These are phyloP conservation scores for Fusarium secorum DNA, from an alignment of 2,329 filamentous ascomycete genomes.

Conservation along the genomic window DNA sequence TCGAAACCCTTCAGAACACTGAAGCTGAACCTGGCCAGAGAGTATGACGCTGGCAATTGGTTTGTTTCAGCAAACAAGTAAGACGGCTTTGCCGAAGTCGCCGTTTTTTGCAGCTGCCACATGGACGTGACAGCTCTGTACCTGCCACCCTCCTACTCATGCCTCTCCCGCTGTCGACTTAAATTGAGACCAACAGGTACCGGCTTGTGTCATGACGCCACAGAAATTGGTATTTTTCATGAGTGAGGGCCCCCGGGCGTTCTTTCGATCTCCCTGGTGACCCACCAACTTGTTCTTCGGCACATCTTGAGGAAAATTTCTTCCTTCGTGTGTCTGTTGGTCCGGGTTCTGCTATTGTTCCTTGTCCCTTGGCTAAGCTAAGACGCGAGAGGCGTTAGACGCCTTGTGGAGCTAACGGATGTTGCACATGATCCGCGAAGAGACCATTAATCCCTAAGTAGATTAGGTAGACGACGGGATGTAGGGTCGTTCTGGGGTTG, in stretches of 20 bases:
- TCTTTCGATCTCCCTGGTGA: slow-evolving; percentile 4
- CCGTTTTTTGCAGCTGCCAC: slow-evolving; percentile 22
- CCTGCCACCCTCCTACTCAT: slow-evolving; percentile 11
- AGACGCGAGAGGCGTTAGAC: slow-evolving; percentile 43
- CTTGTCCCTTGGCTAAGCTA: slow-evolving; percentile 31
- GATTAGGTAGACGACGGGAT: slow-evolving; percentile 35
- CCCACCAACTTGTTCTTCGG: slow-evolving; percentile 32
- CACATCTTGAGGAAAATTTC: slow-evolving; percentile 26
- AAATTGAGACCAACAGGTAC: slow-evolving; percentile 9
- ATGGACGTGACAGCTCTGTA: slow-evolving; percentile 21
- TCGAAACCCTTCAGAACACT: not conserved
- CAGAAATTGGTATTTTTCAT: slow-evolving; percentile 11
- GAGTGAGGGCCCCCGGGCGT: slow-evolving; percentile 11
- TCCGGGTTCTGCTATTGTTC: slow-evolving; percentile 22
- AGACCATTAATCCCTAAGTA: slow-evolving; percentile 39
- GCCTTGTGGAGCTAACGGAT: slow-evolving; percentile 44
- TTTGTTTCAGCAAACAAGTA: not conserved
- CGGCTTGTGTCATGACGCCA: slow-evolving; percentile 38
- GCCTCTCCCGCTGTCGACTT: slow-evolving; percentile 21
- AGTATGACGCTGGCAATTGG: slow-evolving; percentile 2
- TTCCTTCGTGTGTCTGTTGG: slow-evolving; percentile 35
- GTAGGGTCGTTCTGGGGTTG: slow-evolving; percentile 25
- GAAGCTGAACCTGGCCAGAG: not conserved
- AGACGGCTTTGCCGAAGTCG: slow-evolving; percentile 5
- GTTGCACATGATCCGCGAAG: slow-evolving; percentile 45